Conservation (phyloP, 2,329 filamentous ascomycete species). For the Pseudopithomyces chartarum region DNA sequence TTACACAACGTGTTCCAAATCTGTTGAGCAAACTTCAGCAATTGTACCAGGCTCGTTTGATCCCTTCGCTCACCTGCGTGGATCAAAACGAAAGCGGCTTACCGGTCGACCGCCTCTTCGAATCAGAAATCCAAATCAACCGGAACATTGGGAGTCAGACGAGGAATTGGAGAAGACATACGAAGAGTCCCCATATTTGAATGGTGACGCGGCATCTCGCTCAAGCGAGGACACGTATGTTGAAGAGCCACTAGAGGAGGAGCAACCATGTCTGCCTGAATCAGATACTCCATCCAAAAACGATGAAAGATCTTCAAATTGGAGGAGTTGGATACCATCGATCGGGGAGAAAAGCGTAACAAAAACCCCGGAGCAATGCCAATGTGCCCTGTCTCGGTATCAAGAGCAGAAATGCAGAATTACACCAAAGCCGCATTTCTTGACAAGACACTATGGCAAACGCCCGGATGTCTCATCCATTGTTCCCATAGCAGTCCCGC, state of each 20-base stretch:
- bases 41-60: conserved; percentile 15
- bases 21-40: not conserved
- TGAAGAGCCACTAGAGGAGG: conserved; percentile 6
- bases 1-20: conserved; percentile 24
- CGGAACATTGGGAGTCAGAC: conserved; percentile 19
- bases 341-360: not conserved
- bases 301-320: conserved; percentile 6
- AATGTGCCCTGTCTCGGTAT: conserved; percentile 22
- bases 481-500: conserved; percentile 6
- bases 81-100: conserved; percentile 5
- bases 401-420: conserved; percentile 15
- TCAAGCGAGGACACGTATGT: conserved; percentile 23
- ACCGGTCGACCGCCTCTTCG: conserved; percentile 14
- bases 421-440: conserved; percentile 1
- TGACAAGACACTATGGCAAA: conserved; percentile 15
- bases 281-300: conserved; percentile 3
- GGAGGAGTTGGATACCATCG: not conserved
- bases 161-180: conserved; percentile 8
- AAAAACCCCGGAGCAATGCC: conserved; percentile 10
- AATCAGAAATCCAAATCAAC: conserved; percentile 30
- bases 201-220: conserved; percentile 5
- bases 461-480: conserved; percentile 20
- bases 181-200: conserved; percentile 14
- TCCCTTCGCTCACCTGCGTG: conserved; percentile 31
- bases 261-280: conserved; percentile 10